Evolutionary conservation across 2,329 filamentous ascomycete genomes (phyloP).

Genomic region (Cyclaneusma minus): DNA sequence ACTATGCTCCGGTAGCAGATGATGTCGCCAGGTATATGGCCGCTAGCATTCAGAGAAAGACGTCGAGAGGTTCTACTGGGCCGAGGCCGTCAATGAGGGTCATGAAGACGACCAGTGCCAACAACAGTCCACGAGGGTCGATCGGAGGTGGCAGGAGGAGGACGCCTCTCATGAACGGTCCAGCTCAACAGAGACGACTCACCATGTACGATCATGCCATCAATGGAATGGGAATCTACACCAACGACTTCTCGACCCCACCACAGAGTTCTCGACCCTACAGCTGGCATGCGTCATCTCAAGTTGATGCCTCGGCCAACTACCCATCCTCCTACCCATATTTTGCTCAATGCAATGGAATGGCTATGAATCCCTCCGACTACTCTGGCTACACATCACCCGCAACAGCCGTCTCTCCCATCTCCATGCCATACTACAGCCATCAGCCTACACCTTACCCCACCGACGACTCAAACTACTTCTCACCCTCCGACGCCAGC

Average conservation of each 20-base stretch:
- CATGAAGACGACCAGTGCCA: constrained; percentile 49
- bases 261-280: constrained; percentile 39
- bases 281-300: constrained; percentile 71
- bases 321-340: no score
- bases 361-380: constrained; percentile 29
- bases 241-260: constrained; percentile 19
- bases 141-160: constrained; percentile 33
- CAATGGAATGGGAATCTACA: no score
- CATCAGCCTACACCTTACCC: constrained; percentile 10
- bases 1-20: constrained; percentile 27
- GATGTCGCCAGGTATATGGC: constrained; percentile 36
- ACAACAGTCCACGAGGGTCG: constrained; percentile 49
- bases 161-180: constrained; percentile 35
- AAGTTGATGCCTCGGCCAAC: no score
- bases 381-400: constrained; percentile 46
- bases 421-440: constrained; percentile 29
- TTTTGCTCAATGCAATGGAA: no score
- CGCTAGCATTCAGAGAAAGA: constrained; percentile 28
- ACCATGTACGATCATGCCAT: no score
- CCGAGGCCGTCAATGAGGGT: constrained; percentile 41
- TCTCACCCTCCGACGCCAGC: no score
- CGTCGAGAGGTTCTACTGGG: constrained; percentile 32
- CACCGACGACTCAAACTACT: no score
- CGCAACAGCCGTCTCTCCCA: constrained; percentile 34
- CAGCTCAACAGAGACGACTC: constrained; percentile 13